Evolutionary conservation across 2,329 filamentous ascomycete species (phyloP).

Genomic region (Aspergillus nomiae): DNA sequence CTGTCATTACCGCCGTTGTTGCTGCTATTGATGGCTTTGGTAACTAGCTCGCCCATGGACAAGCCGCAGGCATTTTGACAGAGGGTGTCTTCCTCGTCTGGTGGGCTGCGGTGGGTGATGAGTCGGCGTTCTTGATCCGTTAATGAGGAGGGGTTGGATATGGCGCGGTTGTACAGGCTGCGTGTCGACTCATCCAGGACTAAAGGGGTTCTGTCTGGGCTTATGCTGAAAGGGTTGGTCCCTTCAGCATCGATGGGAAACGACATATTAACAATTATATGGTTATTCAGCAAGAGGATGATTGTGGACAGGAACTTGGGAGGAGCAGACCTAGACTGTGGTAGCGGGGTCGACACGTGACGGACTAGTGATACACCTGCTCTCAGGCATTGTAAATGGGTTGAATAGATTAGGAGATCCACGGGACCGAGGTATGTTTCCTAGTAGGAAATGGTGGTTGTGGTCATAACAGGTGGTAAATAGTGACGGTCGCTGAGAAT

Average conservation of each 20-base stretch:
- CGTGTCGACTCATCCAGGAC: conserved; percentile 18
- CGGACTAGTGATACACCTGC: too few relatives aligned
- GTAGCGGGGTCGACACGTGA: too few relatives aligned
- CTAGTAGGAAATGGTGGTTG: too few relatives aligned
- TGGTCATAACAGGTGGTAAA: too few relatives aligned
- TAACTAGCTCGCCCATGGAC: conserved; percentile 13
- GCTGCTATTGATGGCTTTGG: conserved; percentile 14
- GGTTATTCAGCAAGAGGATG: too few relatives aligned
- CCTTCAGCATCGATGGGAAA: neutral
- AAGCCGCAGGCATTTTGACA: conserved; percentile 16
- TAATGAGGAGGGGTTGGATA: conserved; percentile 17
- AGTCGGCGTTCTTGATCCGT: conserved; percentile 19
- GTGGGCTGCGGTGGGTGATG: conserved; percentile 14
- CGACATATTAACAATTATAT: neutral
- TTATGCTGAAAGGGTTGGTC: neutral
- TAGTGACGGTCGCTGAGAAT: too few relatives aligned
- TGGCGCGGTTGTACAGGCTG: conserved; percentile 19
- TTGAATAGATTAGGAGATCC: too few relatives aligned
- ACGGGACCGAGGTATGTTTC: too few relatives aligned
- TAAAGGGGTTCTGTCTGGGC: conserved; percentile 15
- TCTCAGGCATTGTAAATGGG: too few relatives aligned
- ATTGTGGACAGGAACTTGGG: too few relatives aligned
- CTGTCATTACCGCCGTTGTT: neutral
- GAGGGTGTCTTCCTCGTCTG: conserved; percentile 17
- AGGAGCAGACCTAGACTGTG: too few relatives aligned